phyloP scores from a whole-genome alignment of 768 basidiomycete genomes.

The Serendipita sp. region DNA sequence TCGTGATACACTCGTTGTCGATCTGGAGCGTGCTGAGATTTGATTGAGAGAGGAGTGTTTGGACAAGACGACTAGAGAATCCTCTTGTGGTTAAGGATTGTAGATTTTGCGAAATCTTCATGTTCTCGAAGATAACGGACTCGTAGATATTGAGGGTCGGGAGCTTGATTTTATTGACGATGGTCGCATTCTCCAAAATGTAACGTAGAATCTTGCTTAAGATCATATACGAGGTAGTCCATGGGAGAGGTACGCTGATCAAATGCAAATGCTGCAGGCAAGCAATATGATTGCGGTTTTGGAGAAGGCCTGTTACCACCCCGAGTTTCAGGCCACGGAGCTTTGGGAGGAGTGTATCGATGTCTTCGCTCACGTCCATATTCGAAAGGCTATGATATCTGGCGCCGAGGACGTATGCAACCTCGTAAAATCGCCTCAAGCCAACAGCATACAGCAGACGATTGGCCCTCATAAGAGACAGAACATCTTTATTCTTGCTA shows the following conservation, averaged over 20 bases:
- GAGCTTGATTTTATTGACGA: background rate
- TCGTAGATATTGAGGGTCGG: background rate
- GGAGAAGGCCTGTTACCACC: background rate
- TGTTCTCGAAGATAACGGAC: background rate
- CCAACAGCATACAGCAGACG: background rate
- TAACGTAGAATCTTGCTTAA: background rate
- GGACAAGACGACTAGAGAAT: background rate
- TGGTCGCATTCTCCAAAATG: background rate
- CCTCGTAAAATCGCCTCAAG: background rate
- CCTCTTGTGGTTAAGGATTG: background rate
- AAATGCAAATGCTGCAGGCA: background rate
- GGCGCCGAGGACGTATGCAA: background rate
- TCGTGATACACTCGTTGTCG: background rate
- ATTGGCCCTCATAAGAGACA: background rate
- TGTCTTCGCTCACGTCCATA: background rate
- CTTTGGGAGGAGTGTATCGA: background rate
- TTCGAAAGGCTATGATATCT: background rate
- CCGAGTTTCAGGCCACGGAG: background rate
- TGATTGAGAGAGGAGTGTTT: background rate
- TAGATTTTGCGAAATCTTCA: background rate
- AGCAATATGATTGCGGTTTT: background rate
- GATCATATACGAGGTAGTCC: background rate
- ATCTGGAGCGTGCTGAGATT: background rate
- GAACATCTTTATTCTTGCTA: background rate
- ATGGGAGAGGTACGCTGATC: background rate